Evolutionary conservation across 257 asterid genomes (phyloP), one percentile per base, ranked within the genome.

Genomic region (Nicotiana obtusifolia): DNA sequence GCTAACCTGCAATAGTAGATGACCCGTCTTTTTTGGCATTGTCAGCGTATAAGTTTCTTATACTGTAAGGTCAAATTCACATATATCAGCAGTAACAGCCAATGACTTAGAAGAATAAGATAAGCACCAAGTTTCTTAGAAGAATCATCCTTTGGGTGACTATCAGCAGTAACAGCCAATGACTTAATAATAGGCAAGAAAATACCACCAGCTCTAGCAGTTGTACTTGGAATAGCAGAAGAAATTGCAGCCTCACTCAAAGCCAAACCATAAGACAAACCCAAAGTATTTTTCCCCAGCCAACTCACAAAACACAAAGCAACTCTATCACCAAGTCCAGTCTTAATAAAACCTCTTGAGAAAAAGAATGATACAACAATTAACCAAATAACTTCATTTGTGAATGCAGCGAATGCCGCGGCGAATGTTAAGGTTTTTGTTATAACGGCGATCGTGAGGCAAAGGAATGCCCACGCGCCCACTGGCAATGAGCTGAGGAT

Each of bases 201-300:
- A 4, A 93, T 91, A 2, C 98, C 98, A 17, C 95, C 98, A 22
- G 97, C 95, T 37, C 98, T 82, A 0, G 98, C 97, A 5, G 94
- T 89, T 16, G 89, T 78, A 54, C 98, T 92, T 2, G 98, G 98
- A 93, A 93, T 91, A 10, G 93, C 98, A 14, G 98, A 94, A 20
- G 94, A 89, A 61, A 93, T 85, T 0, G 87, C 86, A 0, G 88
- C 90, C 86, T 92, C 98, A 9, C 97, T 93, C 35, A 92, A 47
- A 14, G 86, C 86, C 62, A 93, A 83, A 7, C 97, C 98, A 64
- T 93, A 92, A 14, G 98, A 90, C 44, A 93, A 64, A 1, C 97
- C 94, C 80, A 93, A 53, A 19, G 96, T 90, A 71, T 87, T 87
- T 85, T 85, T 93, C 62, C 98, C 98, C 5, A 93, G 85, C 91